phyloP scores from a whole-genome alignment of 192 early-diverging fungal genomes.

The Polychytrium aggregatum region DNA sequence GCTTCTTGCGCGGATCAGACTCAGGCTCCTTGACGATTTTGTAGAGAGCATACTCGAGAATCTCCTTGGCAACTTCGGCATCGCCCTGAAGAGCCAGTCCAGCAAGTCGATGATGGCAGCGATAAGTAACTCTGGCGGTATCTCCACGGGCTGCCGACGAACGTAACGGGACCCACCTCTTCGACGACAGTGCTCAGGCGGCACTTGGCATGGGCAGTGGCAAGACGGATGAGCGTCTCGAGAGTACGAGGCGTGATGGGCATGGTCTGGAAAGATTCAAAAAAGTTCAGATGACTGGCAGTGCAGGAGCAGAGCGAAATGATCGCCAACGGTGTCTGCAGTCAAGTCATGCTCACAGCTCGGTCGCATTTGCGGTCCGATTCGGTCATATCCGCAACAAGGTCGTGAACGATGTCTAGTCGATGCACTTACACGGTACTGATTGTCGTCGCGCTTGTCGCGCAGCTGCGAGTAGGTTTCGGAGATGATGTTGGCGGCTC shows the following conservation, averaged over 20 bases:
- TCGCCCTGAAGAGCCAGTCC: constrained; percentile 43
- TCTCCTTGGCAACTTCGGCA: constrained; percentile 67
- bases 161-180: constrained; percentile 18
- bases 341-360: too few species aligned
- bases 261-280: constrained; percentile 48
- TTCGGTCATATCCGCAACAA: background rate
- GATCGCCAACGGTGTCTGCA: too few species aligned
- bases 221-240: constrained; percentile 92
- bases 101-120: background rate
- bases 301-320: too few species aligned
- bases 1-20: constrained; percentile 35
- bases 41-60: constrained; percentile 85
- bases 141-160: background rate
- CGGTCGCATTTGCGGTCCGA: too few species aligned
- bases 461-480: constrained; percentile 75
- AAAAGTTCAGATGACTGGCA: background rate
- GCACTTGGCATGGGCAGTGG: constrained; percentile 92
- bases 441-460: constrained; percentile 54
- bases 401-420: background rate
- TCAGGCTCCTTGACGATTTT: constrained; percentile 78
- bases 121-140: background rate
- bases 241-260: constrained; percentile 98
- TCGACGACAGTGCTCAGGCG: constrained; percentile 73
- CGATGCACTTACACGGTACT: constrained; percentile 43
- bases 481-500: constrained; percentile 75